A percentile compares a stretch with the other conserved stretches of the same genome.
Evolutionary conservation across 2,329 filamentous ascomycete genomes (phyloP).

Genomic region (Trichothecium sympodiale): DNA sequence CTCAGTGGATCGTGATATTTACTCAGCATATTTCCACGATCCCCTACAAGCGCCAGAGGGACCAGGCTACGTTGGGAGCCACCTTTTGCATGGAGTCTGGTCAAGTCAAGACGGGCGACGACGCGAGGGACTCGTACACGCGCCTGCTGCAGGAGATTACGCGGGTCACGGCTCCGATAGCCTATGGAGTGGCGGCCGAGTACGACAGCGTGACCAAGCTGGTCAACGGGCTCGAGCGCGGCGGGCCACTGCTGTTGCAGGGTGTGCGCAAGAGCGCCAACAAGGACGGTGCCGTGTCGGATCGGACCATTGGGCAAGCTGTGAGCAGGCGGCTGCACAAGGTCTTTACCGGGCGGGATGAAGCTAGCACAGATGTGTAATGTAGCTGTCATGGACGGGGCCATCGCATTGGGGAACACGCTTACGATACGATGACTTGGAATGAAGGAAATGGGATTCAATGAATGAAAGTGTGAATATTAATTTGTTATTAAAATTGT

Average conservation of each 20-base stretch:
- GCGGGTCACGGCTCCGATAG: conserved; percentile 61
- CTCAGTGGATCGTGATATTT: conserved; percentile 61
- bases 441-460: too few relatives aligned
- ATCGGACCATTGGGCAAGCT: conserved; percentile 43
- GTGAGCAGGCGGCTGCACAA: conserved; percentile 48
- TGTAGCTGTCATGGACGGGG: background rate
- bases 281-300: conserved; percentile 43
- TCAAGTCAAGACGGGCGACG: conserved; percentile 61
- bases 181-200: conserved; percentile 54
- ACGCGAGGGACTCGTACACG: conserved; percentile 54
- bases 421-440: background rate
- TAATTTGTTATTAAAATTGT: too few relatives aligned
- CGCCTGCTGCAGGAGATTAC: conserved; percentile 68
- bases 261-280: conserved; percentile 47
- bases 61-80: conserved; percentile 38
- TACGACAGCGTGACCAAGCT: conserved; percentile 49
- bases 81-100: conserved; percentile 72
- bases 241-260: conserved; percentile 52
- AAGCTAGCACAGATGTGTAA: conserved; percentile 39
- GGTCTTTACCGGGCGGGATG: conserved; percentile 47
- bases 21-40: conserved; percentile 71
- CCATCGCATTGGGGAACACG: background rate
- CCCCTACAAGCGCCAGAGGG: conserved; percentile 52
- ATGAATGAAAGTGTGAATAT: too few relatives aligned
- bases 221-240: conserved; percentile 43